A percentile compares a stretch with the other conserved stretches of the same genome.
Conservation (phyloP, 345 rosid species). For the Eucalyptus viminalis region DNA sequence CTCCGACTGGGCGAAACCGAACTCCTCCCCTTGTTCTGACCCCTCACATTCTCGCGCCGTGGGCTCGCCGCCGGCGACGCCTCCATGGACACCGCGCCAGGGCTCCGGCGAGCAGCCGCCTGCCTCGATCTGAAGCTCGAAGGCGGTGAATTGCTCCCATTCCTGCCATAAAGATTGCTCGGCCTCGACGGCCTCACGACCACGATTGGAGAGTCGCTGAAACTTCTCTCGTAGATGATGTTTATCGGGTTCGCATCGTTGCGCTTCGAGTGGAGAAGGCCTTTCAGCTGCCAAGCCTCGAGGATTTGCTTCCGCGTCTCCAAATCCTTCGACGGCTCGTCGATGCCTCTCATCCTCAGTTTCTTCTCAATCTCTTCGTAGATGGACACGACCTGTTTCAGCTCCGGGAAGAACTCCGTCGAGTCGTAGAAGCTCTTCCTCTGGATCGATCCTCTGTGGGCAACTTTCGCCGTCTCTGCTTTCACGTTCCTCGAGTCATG, state of each 20-base stretch:
- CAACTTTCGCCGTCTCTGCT: constrained; percentile 24
- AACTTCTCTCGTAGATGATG: constrained; percentile 21
- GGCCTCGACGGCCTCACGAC: constrained; percentile 33
- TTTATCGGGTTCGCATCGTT: constrained; percentile 17
- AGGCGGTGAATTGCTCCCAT: constrained; percentile 17
- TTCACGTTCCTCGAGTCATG: constrained; percentile 12
- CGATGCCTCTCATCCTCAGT: constrained; percentile 54
- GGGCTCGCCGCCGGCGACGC: constrained; percentile 22
- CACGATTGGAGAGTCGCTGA: constrained; percentile 38
- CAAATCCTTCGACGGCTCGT: constrained; percentile 70
- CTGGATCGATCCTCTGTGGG: constrained; percentile 16
- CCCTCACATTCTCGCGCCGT: constrained; percentile 25
- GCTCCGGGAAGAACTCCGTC: constrained; percentile 82
- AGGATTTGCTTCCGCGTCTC: constrained; percentile 83
- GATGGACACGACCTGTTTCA: constrained; percentile 26
- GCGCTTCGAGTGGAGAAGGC: constrained; percentile 58
- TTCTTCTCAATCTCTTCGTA: constrained; percentile 58
- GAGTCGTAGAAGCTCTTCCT: constrained; percentile 60
- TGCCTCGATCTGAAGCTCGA: constrained; percentile 21
- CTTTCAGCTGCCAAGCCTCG: constrained; percentile 83
- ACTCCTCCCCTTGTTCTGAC: constrained; percentile 26
- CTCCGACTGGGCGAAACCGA: constrained; percentile 23
- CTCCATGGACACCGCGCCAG: background rate
- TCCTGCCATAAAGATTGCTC: constrained; percentile 5
- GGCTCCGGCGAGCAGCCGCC: background rate